Percentiles rank a stretch among this genome's conserved stretches.
These are phyloP conservation scores for Gracilaria vermiculophylla DNA, from an alignment of 23 red algal species.

Conservation along the genomic window DNA sequence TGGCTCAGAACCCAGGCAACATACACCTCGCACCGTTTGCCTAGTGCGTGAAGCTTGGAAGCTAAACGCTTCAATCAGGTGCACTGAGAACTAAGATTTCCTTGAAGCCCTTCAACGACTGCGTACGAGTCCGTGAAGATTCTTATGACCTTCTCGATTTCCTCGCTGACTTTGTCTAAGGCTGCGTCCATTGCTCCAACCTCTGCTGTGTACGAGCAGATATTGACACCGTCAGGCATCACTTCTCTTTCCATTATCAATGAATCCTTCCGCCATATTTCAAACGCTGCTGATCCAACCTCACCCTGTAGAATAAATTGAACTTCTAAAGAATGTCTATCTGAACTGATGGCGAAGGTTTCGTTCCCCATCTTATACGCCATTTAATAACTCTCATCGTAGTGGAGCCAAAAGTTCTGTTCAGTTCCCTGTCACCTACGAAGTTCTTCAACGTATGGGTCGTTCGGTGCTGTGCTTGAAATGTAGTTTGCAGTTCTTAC, in stretches of 20 bases:
- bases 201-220: not conserved
- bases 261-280: not conserved
- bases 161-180: not conserved
- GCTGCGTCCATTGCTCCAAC: not conserved
- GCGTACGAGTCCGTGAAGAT: not conserved
- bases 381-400: not conserved
- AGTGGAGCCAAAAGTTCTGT: not conserved
- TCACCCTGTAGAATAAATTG: not conserved
- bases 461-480: not conserved
- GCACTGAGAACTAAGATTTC: not conserved
- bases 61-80: not conserved
- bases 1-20: constrained; percentile 5
- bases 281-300: not conserved
- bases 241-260: not conserved
- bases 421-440: not conserved
- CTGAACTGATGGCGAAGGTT: not conserved
- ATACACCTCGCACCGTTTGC: constrained; percentile 2
- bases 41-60: not conserved
- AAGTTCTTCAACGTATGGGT: not conserved
- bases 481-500: not conserved
- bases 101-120: not conserved
- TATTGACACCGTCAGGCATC: not conserved
- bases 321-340: not conserved
- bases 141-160: not conserved
- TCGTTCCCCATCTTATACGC: not conserved